Percentiles rank a stretch among this genome's conserved stretches.
These are phyloP conservation scores for Xylaria sp. DNA, from an alignment of 2,329 filamentous ascomycete species.

Conservation along the genomic window DNA sequence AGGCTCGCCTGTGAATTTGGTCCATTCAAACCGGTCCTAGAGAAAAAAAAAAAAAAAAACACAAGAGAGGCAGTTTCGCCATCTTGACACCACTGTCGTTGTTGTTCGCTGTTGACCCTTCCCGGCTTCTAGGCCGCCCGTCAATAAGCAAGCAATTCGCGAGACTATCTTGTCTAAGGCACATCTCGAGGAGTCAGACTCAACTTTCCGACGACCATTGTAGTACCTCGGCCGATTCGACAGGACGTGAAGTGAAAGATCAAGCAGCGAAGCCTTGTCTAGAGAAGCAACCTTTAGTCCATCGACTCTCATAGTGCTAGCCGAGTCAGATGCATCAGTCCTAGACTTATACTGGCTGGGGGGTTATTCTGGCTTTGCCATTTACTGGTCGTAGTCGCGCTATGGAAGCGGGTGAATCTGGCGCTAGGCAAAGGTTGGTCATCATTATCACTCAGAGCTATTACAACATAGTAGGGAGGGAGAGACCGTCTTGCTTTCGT, in stretches of 20 bases:
- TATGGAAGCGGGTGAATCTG: conserved; percentile 54
- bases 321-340: conserved; percentile 51
- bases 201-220: conserved; percentile 31
- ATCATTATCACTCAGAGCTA: conserved; percentile 39
- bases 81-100: conserved; percentile 44
- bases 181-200: conserved; percentile 38
- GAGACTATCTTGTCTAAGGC: conserved; percentile 32
- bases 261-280: conserved; percentile 31
- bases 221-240: conserved; percentile 18
- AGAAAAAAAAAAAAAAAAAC: conserved; percentile 28
- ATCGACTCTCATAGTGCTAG: conserved; percentile 34
- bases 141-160: conserved; percentile 35
- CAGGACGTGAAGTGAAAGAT: conserved; percentile 22
- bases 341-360: conserved; percentile 48
- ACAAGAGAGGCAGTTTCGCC: conserved; percentile 42
- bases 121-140: conserved; percentile 39
- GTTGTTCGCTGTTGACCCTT: conserved; percentile 36
- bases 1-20: conserved; percentile 35
- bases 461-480: conserved; percentile 20
- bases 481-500: conserved; percentile 18
- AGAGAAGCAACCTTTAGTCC: conserved; percentile 34
- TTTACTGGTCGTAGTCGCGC: conserved; percentile 49
- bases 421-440: conserved; percentile 53
- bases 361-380: conserved; percentile 48
- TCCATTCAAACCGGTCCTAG: conserved; percentile 42